Evolutionary conservation across 495 filamentous ascomycete genomes (phyloP).

Genomic region (Glutinoglossum americanum): DNA sequence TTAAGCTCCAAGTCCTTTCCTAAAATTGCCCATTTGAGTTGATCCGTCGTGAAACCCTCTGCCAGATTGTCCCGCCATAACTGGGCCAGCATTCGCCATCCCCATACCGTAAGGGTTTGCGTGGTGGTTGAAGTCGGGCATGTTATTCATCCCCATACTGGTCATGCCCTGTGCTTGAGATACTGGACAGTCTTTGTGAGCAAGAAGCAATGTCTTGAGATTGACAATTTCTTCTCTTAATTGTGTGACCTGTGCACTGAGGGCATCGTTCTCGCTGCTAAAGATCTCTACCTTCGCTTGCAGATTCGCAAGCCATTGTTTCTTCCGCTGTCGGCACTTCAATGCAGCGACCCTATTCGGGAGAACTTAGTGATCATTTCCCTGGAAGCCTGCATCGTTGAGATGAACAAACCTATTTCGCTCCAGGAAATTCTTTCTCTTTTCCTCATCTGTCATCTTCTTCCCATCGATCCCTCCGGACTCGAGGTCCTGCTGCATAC

Average conservation of each 20-base stretch:
- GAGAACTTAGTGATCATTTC: background rate
- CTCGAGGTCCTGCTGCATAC: slow-evolving; percentile 29
- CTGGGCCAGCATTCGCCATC: slow-evolving; percentile 27
- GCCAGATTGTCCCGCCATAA: slow-evolving; percentile 31
- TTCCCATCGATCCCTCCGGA: slow-evolving; percentile 23
- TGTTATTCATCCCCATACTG: slow-evolving; percentile 40
- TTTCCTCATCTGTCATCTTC: slow-evolving; percentile 99
- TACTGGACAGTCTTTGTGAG: slow-evolving; percentile 93
- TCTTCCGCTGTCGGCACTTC: slow-evolving; percentile 95
- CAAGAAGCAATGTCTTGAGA: slow-evolving; percentile 77
- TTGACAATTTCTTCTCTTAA: slow-evolving; percentile 89
- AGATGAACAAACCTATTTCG: slow-evolving; percentile 51
- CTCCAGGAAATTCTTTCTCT: slow-evolving; percentile 93
- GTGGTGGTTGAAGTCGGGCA: slow-evolving; percentile 27
- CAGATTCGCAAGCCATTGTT: slow-evolving; percentile 93
- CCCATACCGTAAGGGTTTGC: slow-evolving; percentile 57
- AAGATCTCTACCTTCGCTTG: slow-evolving; percentile 90
- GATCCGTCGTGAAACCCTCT: slow-evolving; percentile 16
- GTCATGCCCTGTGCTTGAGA: slow-evolving; percentile 69
- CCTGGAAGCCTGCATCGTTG: background rate
- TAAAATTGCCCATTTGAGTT: background rate
- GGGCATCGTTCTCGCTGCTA: slow-evolving; percentile 70
- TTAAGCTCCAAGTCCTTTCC: background rate
- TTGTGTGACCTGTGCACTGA: slow-evolving; percentile 60
- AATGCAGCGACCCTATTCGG: slow-evolving; percentile 77